Percentiles rank a stretch among this genome's conserved stretches.
These are phyloP conservation scores for Phaffia rhodozyma DNA, from an alignment of 1,284 basidiomycete genomes.

Conservation along the genomic window DNA sequence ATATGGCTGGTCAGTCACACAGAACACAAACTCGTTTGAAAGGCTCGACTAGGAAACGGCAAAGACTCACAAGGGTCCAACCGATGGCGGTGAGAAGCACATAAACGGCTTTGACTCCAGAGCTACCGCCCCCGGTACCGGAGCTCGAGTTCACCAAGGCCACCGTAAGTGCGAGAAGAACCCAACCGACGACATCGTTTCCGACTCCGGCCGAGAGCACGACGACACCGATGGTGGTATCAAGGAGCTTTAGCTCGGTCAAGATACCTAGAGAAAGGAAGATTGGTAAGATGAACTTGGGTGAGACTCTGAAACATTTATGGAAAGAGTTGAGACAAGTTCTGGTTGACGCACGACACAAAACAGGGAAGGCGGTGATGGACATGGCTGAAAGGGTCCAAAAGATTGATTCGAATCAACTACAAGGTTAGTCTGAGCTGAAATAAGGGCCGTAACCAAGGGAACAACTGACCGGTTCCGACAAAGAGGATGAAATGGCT, in stretches of 20 bases:
- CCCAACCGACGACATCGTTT: slow-evolving; percentile 64
- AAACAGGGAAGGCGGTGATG: slow-evolving; percentile 86
- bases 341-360: slow-evolving; percentile 66
- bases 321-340: slow-evolving; percentile 29
- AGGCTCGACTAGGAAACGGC: slow-evolving; percentile 54
- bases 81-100: slow-evolving; percentile 69
- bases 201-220: slow-evolving; percentile 88
- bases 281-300: too few relatives aligned
- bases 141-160: slow-evolving; percentile 74
- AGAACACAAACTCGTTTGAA: slow-evolving; percentile 39
- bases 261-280: slow-evolving; percentile 28
- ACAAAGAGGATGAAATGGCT: slow-evolving; percentile 90
- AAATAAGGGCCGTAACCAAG: slow-evolving; percentile 37
- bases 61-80: slow-evolving; percentile 47
- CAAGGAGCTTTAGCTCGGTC: slow-evolving; percentile 54
- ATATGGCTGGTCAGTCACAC: neutral
- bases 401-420: too few relatives aligned
- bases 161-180: slow-evolving; percentile 63
- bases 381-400: slow-evolving; percentile 47
- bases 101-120: slow-evolving; percentile 56
- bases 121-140: slow-evolving; percentile 34
- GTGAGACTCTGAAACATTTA: slow-evolving; percentile 43
- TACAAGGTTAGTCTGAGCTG: neutral
- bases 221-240: slow-evolving; percentile 85
- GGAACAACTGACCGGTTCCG: slow-evolving; percentile 34